Evolutionary conservation across 2,329 filamentous ascomycete genomes (phyloP), one percentile per base, ranked within the genome.

Genomic region (Fusarium ramigenum): DNA sequence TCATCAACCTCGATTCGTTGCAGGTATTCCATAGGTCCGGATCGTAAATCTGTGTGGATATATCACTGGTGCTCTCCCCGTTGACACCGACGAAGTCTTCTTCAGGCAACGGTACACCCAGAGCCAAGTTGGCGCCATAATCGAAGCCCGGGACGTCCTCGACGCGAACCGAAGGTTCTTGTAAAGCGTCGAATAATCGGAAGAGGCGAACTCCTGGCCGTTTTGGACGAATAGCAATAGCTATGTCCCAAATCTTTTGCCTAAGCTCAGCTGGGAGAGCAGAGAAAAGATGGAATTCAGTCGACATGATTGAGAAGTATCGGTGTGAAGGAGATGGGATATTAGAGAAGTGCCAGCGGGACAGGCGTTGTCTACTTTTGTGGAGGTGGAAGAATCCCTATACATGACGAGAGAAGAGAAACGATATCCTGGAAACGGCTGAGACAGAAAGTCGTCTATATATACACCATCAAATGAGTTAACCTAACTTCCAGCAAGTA

Each of bases 361-460:
- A 25, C 16, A 44, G n/a, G 4, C 16, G 10, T 4, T 44, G 16
- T 12, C 16, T 8, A 5, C 1, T 46, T 3, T 4, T 46, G 23
- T 44, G 11, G 11, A 1, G 18, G 5, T 19, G 0, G 18, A 28
- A 14, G 0, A 21, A 19, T 28, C 0, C 0, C 5, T 28, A 7
- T 1, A 1, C 14, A 2, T 19, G 23, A 46, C 9, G 43, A 25
- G 4, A 28, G 23, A 28, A 28, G 5, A 1, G 5, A 19, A 9
- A 28, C 0, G 18, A 14, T 46, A 14, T 7, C 1, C 7, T 25
- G 3, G 1, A 44, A 25, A 44, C 3, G 10, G 4, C 2, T 18
- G 4, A 36, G 43, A 44, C 16, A 4, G 11, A 0, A 11, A 44
- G 10, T 19, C 2, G 16, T 14, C 23, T 25, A 25, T 25, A 12